phyloP scores from a whole-genome alignment of 2,329 filamentous ascomycete genomes.

The Fusarium guadeloupense region DNA sequence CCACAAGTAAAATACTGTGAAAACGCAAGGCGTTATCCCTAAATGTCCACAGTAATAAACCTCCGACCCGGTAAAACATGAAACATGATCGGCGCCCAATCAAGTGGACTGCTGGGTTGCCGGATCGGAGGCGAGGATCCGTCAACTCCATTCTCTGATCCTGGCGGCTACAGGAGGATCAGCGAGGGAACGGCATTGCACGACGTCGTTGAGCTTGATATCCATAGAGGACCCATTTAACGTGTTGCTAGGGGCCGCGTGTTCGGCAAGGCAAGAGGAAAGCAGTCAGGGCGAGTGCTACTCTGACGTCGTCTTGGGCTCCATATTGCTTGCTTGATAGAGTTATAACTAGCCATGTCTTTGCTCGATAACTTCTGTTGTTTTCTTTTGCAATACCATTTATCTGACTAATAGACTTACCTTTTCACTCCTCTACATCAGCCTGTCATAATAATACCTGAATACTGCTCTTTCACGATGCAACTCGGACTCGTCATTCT shows the following conservation, averaged over 20 bases:
- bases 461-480: slow-evolving; percentile 26
- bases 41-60: slow-evolving; percentile 9
- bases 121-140: slow-evolving; percentile 18
- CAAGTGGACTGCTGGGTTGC: slow-evolving; percentile 6
- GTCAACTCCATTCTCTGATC: slow-evolving; percentile 11
- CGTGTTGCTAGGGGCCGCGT: slow-evolving; percentile 20
- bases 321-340: slow-evolving; percentile 15
- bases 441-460: not conserved
- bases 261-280: slow-evolving; percentile 23
- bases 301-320: slow-evolving; percentile 37
- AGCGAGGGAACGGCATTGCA: slow-evolving; percentile 25
- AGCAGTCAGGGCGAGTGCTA: not conserved
- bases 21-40: slow-evolving; percentile 3
- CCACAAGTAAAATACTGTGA: not conserved
- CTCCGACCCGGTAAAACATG: slow-evolving; percentile 21
- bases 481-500: slow-evolving; percentile 32
- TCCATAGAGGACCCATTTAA: slow-evolving; percentile 28
- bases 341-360: slow-evolving; percentile 29
- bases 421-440: not conserved
- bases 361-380: not conserved
- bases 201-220: slow-evolving; percentile 7
- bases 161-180: slow-evolving; percentile 37
- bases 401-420: not conserved
- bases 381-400: not conserved
- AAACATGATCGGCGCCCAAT: slow-evolving; percentile 33